These are phyloP conservation scores for Quercus alba DNA, from an alignment of 306 rosid genomes.

Conservation along the genomic window DNA sequence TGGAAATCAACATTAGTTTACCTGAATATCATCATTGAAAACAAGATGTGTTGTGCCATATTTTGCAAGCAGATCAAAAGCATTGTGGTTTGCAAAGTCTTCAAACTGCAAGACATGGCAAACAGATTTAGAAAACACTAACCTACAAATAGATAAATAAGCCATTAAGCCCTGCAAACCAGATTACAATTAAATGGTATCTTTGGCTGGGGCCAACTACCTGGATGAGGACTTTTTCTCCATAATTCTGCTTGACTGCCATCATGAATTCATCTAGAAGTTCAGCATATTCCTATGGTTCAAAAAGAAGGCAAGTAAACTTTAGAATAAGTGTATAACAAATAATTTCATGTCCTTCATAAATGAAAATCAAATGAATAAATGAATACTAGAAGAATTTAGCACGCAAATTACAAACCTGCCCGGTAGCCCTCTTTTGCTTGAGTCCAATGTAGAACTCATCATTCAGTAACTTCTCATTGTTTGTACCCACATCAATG, in stretches of 20 bases:
- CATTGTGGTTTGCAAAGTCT: slow-evolving; percentile 99
- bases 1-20: slow-evolving; percentile 17
- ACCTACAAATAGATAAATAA: slow-evolving; percentile 3
- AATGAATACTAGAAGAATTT: neutral
- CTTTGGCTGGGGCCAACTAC: slow-evolving; percentile 34
- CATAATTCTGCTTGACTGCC: slow-evolving; percentile 83
- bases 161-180: neutral
- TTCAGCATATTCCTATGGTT: slow-evolving; percentile 77
- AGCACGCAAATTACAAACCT: slow-evolving; percentile 45
- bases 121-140: slow-evolving; percentile 25
- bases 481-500: slow-evolving; percentile 99
- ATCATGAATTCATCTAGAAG: slow-evolving; percentile 85
- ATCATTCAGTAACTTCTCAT: slow-evolving; percentile 73
- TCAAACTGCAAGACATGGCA: slow-evolving; percentile 61
- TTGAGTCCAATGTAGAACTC: slow-evolving; percentile 92
- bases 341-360: neutral
- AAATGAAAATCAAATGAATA: slow-evolving; percentile 12
- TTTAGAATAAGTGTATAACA: neutral
- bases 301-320: neutral
- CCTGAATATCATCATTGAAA: slow-evolving; percentile 96
- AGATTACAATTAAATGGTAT: neutral
- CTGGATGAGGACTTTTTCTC: slow-evolving; percentile 91
- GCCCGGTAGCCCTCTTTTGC: slow-evolving; percentile 87
- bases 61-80: slow-evolving; percentile 84
- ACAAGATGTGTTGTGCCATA: slow-evolving; percentile 92